phyloP scores from a whole-genome alignment of 179 eudicot species.

The Silene noctiflora region DNA sequence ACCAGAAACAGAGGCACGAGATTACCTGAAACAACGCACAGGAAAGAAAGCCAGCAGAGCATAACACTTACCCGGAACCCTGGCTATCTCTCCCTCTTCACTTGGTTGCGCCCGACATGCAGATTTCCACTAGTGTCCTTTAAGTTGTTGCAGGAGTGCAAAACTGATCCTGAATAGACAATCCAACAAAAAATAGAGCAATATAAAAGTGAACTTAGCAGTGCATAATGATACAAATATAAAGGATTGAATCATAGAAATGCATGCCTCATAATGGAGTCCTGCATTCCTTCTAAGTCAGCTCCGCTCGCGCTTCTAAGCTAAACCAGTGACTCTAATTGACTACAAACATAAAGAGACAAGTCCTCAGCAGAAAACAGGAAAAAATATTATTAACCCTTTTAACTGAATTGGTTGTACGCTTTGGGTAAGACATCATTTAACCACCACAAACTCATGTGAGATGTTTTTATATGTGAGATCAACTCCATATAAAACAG shows the following conservation, averaged over 20 bases:
- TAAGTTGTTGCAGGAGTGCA: conserved; percentile 24
- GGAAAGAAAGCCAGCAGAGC: conserved; percentile 33
- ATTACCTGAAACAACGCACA: conserved; percentile 25
- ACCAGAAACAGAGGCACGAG: conserved; percentile 5
- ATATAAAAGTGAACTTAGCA: conserved; percentile 28
- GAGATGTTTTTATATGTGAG: background rate
- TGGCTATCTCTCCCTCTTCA: conserved; percentile 28
- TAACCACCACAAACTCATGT: too few relatives aligned
- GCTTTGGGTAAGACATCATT: background rate
- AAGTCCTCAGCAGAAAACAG: background rate
- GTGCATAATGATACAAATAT: background rate
- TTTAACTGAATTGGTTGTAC: background rate
- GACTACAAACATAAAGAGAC: conserved; percentile 38
- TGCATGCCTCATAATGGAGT: conserved; percentile 29
- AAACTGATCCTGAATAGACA: conserved; percentile 27
- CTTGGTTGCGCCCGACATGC: background rate
- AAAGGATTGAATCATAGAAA: background rate
- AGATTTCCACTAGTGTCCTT: background rate
- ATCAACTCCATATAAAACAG: background rate
- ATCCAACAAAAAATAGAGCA: conserved; percentile 16
- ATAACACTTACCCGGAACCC: conserved; percentile 31
- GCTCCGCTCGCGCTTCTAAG: conserved; percentile 16
- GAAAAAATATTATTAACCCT: background rate
- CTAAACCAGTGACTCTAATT: conserved; percentile 24
- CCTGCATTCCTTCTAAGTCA: conserved; percentile 18